phyloP scores from a whole-genome alignment of 441 rosid genomes.

The Pelargonium myrrhifolium region DNA sequence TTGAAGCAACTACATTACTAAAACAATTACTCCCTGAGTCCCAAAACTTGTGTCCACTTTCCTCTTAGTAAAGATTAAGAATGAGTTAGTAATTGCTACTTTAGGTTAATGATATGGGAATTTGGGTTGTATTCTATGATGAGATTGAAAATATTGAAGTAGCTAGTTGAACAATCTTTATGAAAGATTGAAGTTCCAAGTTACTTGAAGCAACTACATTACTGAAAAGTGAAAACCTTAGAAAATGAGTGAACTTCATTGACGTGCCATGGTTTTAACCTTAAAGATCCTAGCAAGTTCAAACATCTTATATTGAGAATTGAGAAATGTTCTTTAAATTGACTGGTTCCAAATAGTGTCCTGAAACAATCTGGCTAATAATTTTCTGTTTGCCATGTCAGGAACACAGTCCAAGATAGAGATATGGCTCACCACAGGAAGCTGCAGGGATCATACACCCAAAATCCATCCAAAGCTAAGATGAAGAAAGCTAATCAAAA shows the following conservation, averaged over 20 bases:
- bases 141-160: background rate
- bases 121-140: background rate
- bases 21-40: no score
- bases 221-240: background rate
- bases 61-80: no score
- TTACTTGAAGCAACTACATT: background rate
- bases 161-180: background rate
- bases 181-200: background rate
- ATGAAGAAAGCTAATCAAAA: background rate
- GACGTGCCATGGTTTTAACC: background rate
- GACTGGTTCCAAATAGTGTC: background rate
- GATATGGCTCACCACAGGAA: conserved; percentile 28
- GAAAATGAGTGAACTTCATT: background rate
- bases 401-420: conserved; percentile 25
- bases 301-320: background rate
- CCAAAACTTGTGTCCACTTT: no score
- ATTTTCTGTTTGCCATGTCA: conserved; percentile 14
- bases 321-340: background rate
- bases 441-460: conserved; percentile 25
- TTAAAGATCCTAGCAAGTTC: background rate
- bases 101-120: background rate
- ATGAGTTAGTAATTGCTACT: background rate
- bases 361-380: background rate
- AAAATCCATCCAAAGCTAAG: conserved; percentile 17
- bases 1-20: background rate